A percentile compares a stretch with the other conserved stretches of the same genome.
Conservation (phyloP, 2,329 filamentous ascomycete genomes). For the Aspergillus bombycis region DNA sequence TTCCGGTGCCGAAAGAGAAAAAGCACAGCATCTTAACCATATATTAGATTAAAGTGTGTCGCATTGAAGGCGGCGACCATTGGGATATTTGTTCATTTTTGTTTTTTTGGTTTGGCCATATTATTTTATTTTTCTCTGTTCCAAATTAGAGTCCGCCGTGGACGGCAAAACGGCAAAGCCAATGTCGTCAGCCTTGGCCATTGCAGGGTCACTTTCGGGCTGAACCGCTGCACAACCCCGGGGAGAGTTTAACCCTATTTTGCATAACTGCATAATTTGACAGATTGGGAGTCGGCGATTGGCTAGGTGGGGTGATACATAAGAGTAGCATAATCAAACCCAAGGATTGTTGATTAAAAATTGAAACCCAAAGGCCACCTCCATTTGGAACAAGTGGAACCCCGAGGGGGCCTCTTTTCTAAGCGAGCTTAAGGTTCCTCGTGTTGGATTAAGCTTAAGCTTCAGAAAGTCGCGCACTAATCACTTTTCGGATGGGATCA, state of each 20-base stretch:
- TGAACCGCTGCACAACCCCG: conserved; percentile 21
- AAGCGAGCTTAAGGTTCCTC: conserved; percentile 45
- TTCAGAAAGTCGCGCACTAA: conserved; percentile 41
- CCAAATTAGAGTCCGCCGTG: conserved; percentile 10
- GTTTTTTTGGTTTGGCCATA: background rate
- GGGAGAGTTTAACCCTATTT: conserved; percentile 21
- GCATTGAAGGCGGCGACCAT: background rate
- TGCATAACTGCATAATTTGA: conserved; percentile 7
- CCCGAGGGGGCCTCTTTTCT: conserved; percentile 25
- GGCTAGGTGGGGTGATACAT: background rate
- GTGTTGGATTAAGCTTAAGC: conserved; percentile 51
- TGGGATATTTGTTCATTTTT: background rate
- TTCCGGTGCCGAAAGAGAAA: conserved; percentile 5
- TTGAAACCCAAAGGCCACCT: conserved; percentile 5
- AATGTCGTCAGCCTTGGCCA: conserved; percentile 20
- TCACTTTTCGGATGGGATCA: conserved; percentile 28
- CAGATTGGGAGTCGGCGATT: background rate
- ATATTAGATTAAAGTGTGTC: background rate
- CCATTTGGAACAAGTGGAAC: conserved; percentile 15
- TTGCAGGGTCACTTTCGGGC: conserved; percentile 21
- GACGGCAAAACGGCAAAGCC: conserved; percentile 12
- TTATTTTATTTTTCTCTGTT: background rate
- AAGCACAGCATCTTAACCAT: background rate
- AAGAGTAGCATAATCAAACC: conserved; percentile 6
- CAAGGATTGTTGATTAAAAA: conserved; percentile 5